Evolutionary conservation across 75 land plant genomes (phyloP), one percentile per base, ranked within the genome.

Genomic region (Azolla pinnata): DNA sequence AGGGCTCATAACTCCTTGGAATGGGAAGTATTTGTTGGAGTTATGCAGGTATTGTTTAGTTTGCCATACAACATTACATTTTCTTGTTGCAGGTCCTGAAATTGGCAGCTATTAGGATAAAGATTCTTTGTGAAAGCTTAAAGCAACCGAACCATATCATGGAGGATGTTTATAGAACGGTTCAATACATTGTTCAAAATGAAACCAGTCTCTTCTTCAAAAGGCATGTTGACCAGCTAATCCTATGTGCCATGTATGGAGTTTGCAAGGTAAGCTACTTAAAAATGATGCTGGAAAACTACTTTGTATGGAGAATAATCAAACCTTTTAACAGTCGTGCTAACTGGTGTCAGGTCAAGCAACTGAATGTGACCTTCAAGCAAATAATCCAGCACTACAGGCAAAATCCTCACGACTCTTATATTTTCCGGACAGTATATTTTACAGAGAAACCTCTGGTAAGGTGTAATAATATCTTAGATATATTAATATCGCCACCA

Each of bases 141-240:
- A 67, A 79, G 54, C 68, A 81, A 54, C 61, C 87, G 5, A 77
- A 76, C 32, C 74, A 74, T 59, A 57, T 85, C 9, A 52, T 79
- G 70, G 98, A 89, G 73, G 77, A 62, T 48, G 82, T 88, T 18
- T 86, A 83, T 62, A 70, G 71, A 30, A 82, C 83, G 27, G 50
- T 93, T 12, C 84, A 89, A 31, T 81, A 77, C 59, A 74, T 81
- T 7, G 76, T 93, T 31, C 53, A 45, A 64, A 75, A 81, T 35
- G 77, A 66, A 52, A 85, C 90, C 52, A 40, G 77, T 52, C 73
- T 93, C 19, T 86, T 93, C 48, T 93, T 93, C 72, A 89, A 83
- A 55, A 81, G 98, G n/a, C 90, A 93, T 58, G 86, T 89, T 61
- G 98, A 93, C 63, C 98, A 93, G 68, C 63, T 93, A 38, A 81